These are phyloP conservation scores for Colletotrichum eleusines DNA, from an alignment of 2,329 filamentous ascomycete species.

Conservation along the genomic window DNA sequence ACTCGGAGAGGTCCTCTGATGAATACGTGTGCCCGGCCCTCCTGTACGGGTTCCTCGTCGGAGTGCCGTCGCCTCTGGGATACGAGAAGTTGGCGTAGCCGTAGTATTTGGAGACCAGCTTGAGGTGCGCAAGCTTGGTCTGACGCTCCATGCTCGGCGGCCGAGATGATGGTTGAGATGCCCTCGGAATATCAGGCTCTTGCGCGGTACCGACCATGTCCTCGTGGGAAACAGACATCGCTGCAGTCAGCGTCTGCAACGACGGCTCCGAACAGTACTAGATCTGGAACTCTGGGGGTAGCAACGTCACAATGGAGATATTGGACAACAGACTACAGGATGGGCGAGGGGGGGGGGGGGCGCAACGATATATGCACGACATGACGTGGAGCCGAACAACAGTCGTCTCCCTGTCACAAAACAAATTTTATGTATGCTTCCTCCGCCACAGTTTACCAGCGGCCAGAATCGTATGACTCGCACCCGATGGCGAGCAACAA, in stretches of 20 bases:
- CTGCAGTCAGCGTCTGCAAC: conserved; percentile 33
- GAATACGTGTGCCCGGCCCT: conserved; percentile 40
- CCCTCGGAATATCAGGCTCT: conserved; percentile 22
- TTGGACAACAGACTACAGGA: conserved; percentile 13
- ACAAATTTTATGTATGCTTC: conserved; percentile 36
- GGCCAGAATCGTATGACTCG: conserved; percentile 33
- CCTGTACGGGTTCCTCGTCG: conserved; percentile 36
- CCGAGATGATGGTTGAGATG: conserved; percentile 34
- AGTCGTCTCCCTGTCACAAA: conserved; percentile 39
- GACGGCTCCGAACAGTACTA: conserved; percentile 23
- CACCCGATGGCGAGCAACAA: conserved; percentile 39
- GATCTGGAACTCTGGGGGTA: not conserved
- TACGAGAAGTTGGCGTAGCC: conserved; percentile 58
- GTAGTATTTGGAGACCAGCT: conserved; percentile 55
- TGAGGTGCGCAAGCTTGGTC: conserved; percentile 53
- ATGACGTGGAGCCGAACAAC: not conserved
- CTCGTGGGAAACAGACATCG: conserved; percentile 32
- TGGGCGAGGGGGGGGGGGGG: conserved; percentile 20
- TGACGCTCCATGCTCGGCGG: conserved; percentile 51
- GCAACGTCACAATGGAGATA: conserved; percentile 19
- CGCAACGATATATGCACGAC: conserved; percentile 42
- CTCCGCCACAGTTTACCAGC: conserved; percentile 22
- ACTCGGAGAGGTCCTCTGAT: conserved; percentile 31
- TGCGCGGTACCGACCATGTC: conserved; percentile 38
- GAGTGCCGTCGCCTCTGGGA: conserved; percentile 48